Conservation (phyloP, 148 eudicot genomes). For the Vaccinium macrocarpon region DNA sequence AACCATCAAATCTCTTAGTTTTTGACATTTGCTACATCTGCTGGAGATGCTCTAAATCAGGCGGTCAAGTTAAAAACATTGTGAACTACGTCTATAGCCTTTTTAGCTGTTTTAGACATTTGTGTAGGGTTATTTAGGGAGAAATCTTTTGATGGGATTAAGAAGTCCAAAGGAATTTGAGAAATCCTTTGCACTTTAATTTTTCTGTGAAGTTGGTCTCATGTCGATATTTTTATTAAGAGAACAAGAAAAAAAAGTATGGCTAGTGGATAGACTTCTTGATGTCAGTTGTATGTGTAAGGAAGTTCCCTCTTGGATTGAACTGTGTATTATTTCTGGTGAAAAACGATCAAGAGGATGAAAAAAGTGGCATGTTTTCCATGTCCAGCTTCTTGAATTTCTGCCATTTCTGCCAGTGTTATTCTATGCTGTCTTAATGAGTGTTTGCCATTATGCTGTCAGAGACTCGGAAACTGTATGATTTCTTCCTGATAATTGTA, state of each 20-base stretch:
- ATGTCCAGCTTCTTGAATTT: too few species aligned
- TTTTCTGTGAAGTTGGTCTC: background rate
- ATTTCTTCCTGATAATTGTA: background rate
- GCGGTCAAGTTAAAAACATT: background rate
- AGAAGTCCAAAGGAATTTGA: background rate
- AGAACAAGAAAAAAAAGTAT: background rate
- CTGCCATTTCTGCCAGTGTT: too few species aligned
- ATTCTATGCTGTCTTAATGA: background rate
- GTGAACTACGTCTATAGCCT: background rate
- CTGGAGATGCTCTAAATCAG: too few species aligned
- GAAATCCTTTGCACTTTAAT: background rate
- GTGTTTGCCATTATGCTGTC: background rate
- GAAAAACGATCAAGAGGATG: background rate
- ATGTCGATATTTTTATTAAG: background rate
- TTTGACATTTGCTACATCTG: too few species aligned
- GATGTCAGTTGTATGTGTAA: background rate
- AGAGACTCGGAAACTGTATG: background rate
- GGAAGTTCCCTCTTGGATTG: background rate
- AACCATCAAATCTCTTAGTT: too few species aligned
- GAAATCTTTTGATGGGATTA: background rate
- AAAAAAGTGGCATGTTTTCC: background rate
- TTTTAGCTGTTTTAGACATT: background rate
- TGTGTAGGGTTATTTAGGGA: background rate
- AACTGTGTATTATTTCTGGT: background rate
- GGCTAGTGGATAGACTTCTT: background rate